Conservation (phyloP, 78 protist species). For the Dictyostelium capitatum region DNA sequence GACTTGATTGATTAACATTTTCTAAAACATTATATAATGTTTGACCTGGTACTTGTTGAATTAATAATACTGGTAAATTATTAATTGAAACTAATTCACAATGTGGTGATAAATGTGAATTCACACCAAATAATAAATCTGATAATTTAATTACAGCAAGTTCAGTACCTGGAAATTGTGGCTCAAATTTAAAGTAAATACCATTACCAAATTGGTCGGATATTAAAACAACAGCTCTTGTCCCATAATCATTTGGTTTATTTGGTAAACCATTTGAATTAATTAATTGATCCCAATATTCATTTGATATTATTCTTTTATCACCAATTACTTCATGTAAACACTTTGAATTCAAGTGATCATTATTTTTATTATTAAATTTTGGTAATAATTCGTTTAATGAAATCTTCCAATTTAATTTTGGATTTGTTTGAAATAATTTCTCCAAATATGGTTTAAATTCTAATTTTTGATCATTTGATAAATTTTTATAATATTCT, state of each 20-base stretch:
- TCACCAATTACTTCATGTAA: no score
- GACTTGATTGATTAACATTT: background rate
- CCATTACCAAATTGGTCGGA: background rate
- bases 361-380: background rate
- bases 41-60: background rate
- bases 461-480: background rate
- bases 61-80: background rate
- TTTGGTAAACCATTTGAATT: background rate
- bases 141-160: background rate
- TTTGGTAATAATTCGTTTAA: background rate
- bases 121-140: background rate
- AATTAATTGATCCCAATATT: background rate
- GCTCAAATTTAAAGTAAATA: background rate
- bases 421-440: background rate
- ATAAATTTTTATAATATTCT: background rate
- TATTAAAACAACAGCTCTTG: background rate
- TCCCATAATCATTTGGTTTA: background rate
- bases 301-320: background rate
- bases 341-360: background rate
- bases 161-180: background rate
- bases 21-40: background rate
- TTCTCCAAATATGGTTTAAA: background rate
- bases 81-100: constrained; percentile 7
- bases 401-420: background rate
- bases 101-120: background rate